These are phyloP conservation scores for Boletus patriciae DNA, from an alignment of 768 basidiomycete genomes.

Conservation along the genomic window DNA sequence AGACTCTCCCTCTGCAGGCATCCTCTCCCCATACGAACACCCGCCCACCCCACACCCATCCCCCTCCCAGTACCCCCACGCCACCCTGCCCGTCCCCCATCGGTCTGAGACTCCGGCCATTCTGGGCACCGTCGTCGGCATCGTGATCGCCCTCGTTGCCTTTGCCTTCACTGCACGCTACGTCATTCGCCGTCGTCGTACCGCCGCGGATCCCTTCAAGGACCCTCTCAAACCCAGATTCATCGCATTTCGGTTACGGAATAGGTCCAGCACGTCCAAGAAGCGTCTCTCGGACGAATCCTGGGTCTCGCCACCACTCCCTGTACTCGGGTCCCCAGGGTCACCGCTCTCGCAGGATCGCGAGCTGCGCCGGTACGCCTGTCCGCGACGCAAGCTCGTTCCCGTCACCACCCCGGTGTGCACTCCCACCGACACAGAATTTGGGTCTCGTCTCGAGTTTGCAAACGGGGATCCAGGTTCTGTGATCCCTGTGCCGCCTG, in stretches of 20 bases:
- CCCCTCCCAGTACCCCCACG: conserved; percentile 8
- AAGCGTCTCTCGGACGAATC: conserved; percentile 29
- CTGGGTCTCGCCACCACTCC: conserved; percentile 23
- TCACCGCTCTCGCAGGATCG: conserved; percentile 12
- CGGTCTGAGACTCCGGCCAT: conserved; percentile 9
- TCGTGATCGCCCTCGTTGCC: conserved; percentile 15
- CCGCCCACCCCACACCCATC: conserved; percentile 11
- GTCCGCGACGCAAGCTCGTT: conserved; percentile 15
- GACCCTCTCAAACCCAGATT: conserved; percentile 11
- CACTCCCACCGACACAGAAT: conserved; percentile 24
- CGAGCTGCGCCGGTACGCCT: conserved; percentile 10
- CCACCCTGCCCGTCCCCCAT: conserved; percentile 9
- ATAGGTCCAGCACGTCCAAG: conserved; percentile 5
- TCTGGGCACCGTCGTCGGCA: conserved; percentile 18
- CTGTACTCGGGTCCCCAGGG: conserved; percentile 4
- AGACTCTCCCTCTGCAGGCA: conserved; percentile 1
- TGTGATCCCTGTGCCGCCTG: conserved; percentile 2
- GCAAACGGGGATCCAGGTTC: neutral
- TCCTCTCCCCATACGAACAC: conserved; percentile 16
- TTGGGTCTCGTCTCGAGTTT: conserved; percentile 12
- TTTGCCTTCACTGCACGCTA: conserved; percentile 5
- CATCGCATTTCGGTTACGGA: neutral
- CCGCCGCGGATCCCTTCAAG: conserved; percentile 6
- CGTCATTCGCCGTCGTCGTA: conserved; percentile 14
- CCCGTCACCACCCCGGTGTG: conserved; percentile 19